Evolutionary conservation across 139 green algal species (phyloP).

Genomic region (Raphidocelis subcapitata): DNA sequence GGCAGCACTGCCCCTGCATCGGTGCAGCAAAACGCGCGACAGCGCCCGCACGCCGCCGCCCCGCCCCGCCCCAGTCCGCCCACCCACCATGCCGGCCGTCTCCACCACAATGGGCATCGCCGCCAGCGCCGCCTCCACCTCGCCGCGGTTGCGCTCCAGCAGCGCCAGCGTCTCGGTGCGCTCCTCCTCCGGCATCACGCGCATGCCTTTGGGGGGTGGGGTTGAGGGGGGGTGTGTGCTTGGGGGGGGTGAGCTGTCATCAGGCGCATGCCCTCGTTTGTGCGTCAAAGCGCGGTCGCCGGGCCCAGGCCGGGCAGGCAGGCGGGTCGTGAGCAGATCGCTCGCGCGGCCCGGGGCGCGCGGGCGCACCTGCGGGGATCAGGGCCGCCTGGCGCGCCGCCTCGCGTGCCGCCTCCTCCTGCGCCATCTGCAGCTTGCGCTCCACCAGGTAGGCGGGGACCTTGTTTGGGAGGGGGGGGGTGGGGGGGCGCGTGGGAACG

Average conservation of each 20-base stretch:
- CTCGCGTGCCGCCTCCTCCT: conserved; percentile 43
- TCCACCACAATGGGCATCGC: conserved; percentile 62
- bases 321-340: too few relatives aligned
- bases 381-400: conserved; percentile 35
- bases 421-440: conserved; percentile 59
- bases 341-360: background rate
- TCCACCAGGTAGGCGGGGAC: conserved; percentile 60
- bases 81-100: conserved; percentile 38
- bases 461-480: conserved; percentile 2
- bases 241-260: too few relatives aligned
- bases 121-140: conserved; percentile 45
- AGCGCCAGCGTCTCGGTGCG: conserved; percentile 54
- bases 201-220: conserved; percentile 47
- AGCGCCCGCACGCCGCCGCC: background rate
- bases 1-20: background rate
- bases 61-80: background rate
- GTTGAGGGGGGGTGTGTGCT: background rate
- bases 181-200: conserved; percentile 61
- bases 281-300: too few relatives aligned
- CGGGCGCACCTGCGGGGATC: conserved; percentile 44
- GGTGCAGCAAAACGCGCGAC: background rate
- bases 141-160: conserved; percentile 45
- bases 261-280: background rate
- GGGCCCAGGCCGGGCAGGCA: too few relatives aligned
- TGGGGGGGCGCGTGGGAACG: background rate